Conservation (phyloP, 108 stramenopile species). For the Hondaea fermentalgiana region DNA sequence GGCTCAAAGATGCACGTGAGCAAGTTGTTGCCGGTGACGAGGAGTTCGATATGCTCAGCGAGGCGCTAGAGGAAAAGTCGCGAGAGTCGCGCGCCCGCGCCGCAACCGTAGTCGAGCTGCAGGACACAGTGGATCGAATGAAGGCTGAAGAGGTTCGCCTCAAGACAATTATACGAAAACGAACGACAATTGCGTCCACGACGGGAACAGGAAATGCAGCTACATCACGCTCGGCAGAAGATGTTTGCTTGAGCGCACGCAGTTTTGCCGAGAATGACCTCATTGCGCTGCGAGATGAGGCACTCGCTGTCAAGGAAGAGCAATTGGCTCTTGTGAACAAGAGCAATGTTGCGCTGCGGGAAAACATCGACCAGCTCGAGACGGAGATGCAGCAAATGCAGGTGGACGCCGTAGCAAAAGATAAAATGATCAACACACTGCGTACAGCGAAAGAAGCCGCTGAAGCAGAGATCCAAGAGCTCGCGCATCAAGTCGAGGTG, state of each 20-base stretch:
- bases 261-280: not conserved
- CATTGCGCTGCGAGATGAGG: not conserved
- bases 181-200: not conserved
- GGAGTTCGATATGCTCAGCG: not conserved
- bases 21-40: not conserved
- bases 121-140: not conserved
- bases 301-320: not conserved
- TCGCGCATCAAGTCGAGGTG: not conserved
- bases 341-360: not conserved
- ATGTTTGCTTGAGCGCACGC: constrained; percentile 8
- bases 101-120: not conserved
- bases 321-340: not conserved
- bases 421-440: not conserved
- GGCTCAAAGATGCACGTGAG: not conserved
- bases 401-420: not conserved
- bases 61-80: not conserved
- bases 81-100: not conserved
- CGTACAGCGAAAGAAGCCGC: not conserved
- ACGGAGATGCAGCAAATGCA: not conserved
- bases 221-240: not conserved
- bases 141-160: not conserved
- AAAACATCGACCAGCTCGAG: constrained; percentile 6
- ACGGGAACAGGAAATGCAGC: no score
- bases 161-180: not conserved
- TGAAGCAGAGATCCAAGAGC: not conserved